A percentile compares a stretch with the other conserved stretches of the same genome.
These are phyloP conservation scores for Cercospora sp. DNA, from an alignment of 2,329 filamentous ascomycete genomes.

Conservation along the genomic window DNA sequence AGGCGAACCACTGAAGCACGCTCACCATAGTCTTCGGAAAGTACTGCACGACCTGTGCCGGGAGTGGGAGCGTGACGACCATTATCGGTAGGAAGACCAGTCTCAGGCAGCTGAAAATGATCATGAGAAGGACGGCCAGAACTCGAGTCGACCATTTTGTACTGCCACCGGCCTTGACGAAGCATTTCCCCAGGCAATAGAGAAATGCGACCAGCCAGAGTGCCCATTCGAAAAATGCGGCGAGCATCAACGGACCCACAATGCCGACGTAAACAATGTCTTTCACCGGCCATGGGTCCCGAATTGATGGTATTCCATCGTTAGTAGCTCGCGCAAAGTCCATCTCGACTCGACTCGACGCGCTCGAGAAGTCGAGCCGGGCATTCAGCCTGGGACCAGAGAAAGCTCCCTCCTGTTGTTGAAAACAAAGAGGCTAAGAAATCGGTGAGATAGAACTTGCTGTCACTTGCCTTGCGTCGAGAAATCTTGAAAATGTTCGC, in stretches of 20 bases:
- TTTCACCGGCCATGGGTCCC: slow-evolving; percentile 31
- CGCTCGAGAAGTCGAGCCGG: not conserved
- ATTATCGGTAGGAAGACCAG: slow-evolving; percentile 91
- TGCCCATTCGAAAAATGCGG: slow-evolving; percentile 88
- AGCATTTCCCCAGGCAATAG: slow-evolving; percentile 88
- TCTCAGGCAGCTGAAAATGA: slow-evolving; percentile 74
- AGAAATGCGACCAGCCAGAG: slow-evolving; percentile 92
- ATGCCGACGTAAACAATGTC: slow-evolving; percentile 85
- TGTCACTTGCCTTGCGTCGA: slow-evolving; percentile 14
- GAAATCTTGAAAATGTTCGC: slow-evolving; percentile 4
- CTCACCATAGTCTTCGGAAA: slow-evolving; percentile 70
- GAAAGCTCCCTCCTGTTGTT: not conserved
- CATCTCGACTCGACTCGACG: slow-evolving; percentile 10
- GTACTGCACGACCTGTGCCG: slow-evolving; percentile 66
- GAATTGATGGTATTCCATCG: slow-evolving; percentile 20
- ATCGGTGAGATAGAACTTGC: not conserved
- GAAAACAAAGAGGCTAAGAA: not conserved
- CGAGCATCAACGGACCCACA: slow-evolving; percentile 77
- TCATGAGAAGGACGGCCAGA: slow-evolving; percentile 72
- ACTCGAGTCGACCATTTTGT: slow-evolving; percentile 74
- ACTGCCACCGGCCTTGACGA: slow-evolving; percentile 64
- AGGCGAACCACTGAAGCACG: slow-evolving; percentile 89
- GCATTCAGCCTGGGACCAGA: not conserved
- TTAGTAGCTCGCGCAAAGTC: slow-evolving; percentile 12
- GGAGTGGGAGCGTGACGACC: slow-evolving; percentile 86